Conservation (phyloP, 2,329 filamentous ascomycete genomes). For the Pseudogymnoascus sp. region DNA sequence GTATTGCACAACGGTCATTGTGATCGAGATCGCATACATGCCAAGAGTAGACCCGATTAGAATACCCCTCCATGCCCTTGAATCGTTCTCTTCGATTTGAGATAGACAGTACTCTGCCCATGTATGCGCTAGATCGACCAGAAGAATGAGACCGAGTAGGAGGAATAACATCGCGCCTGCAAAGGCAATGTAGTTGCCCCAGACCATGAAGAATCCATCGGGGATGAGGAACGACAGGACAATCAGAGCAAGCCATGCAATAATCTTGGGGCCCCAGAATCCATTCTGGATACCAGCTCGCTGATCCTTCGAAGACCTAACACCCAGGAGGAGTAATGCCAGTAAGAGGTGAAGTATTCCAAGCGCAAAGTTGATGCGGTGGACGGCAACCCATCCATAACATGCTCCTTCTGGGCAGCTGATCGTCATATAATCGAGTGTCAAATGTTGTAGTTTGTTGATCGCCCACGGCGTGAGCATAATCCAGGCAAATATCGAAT, state of each 20-base stretch:
- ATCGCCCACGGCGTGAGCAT: conserved; percentile 99
- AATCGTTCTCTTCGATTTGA: conserved; percentile 87
- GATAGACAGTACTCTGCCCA: conserved; percentile 96
- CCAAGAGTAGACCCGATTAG: conserved; percentile 85
- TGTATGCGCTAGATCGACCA: conserved; percentile 90
- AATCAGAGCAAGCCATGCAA: conserved; percentile 79
- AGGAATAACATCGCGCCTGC: conserved; percentile 87
- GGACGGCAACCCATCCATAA: conserved; percentile 91
- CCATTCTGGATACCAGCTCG: conserved; percentile 89
- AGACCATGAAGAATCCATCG: conserved; percentile 88
- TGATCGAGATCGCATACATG: conserved; percentile 87
- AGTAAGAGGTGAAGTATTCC: conserved; percentile 88
- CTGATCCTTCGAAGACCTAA: conserved; percentile 77
- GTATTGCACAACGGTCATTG: conserved; percentile 96
- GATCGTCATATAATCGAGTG: conserved; percentile 93
- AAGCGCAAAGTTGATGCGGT: conserved; percentile 95
- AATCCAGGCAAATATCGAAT: conserved; percentile 96
- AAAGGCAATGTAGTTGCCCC: conserved; percentile 90
- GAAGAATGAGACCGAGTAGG: conserved; percentile 79
- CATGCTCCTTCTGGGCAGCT: conserved; percentile 85
- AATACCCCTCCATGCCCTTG: conserved; percentile 72
- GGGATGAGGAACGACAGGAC: conserved; percentile 94
- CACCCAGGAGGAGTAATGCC: conserved; percentile 75
- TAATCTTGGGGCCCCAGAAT: conserved; percentile 96
- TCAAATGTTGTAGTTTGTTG: conserved; percentile 86